A percentile compares a stretch with the other conserved stretches of the same genome.
Conservation (phyloP, 805 yeast genomes). For the Candida fluviatilis region DNA sequence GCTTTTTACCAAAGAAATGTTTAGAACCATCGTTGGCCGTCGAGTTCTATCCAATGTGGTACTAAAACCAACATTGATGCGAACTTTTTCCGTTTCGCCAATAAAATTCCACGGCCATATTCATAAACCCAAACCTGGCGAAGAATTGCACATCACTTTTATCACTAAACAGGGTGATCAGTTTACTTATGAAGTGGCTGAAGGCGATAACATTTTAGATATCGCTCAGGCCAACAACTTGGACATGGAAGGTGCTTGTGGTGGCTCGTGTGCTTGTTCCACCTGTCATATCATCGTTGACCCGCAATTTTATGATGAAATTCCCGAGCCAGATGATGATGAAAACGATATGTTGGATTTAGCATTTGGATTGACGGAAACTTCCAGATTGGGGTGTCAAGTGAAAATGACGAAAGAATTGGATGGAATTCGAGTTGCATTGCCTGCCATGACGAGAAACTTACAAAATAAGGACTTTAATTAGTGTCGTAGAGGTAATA, state of each 20-base stretch:
- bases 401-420: slow-evolving; percentile 82
- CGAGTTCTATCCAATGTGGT: background rate
- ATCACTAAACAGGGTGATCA: slow-evolving; percentile 90
- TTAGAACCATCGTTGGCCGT: background rate
- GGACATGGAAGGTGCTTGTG: slow-evolving; percentile 98
- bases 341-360: slow-evolving; percentile 98
- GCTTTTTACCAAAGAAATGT: background rate
- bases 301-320: slow-evolving; percentile 85
- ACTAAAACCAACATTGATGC: background rate
- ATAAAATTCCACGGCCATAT: slow-evolving; percentile 69
- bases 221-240: slow-evolving; percentile 91
- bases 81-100: slow-evolving; percentile 15
- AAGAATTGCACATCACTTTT: slow-evolving; percentile 77
- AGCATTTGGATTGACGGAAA: slow-evolving; percentile 96
- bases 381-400: slow-evolving; percentile 95
- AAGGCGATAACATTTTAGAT: slow-evolving; percentile 87
- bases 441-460: slow-evolving; percentile 97
- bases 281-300: slow-evolving; percentile 97
- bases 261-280: slow-evolving; percentile 98
- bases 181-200: slow-evolving; percentile 77
- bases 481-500: too few species aligned
- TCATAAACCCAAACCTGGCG: slow-evolving; percentile 89
- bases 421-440: slow-evolving; percentile 90
- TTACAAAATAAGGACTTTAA: slow-evolving; percentile 78
- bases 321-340: slow-evolving; percentile 95